These are phyloP conservation scores for Pseudocercospora eumusae DNA, from an alignment of 2,329 filamentous ascomycete species.

Conservation along the genomic window DNA sequence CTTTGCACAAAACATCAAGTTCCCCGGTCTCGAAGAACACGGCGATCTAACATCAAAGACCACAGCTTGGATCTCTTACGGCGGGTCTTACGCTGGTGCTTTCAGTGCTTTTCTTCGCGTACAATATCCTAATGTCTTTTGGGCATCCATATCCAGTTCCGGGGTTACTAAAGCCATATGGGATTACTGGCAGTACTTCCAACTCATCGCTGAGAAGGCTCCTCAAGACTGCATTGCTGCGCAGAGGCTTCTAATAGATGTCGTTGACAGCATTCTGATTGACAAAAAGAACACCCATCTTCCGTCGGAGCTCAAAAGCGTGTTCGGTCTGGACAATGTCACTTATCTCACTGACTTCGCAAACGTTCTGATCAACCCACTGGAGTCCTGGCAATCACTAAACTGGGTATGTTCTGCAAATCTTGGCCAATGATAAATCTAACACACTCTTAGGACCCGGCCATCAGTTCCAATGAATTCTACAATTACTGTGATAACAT, in stretches of 20 bases:
- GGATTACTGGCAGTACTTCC: slow-evolving; percentile 67
- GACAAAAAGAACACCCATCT: slow-evolving; percentile 47
- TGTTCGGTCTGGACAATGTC: slow-evolving; percentile 55
- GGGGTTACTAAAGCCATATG: slow-evolving; percentile 74
- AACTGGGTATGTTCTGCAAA: slow-evolving; percentile 51
- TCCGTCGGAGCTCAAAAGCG: slow-evolving; percentile 51
- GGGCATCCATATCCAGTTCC: slow-evolving; percentile 76
- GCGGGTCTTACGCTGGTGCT: slow-evolving; percentile 79
- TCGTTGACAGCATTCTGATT: slow-evolving; percentile 61
- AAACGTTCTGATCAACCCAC: slow-evolving; percentile 28
- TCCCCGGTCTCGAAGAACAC: slow-evolving; percentile 65
- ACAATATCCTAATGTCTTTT: slow-evolving; percentile 76
- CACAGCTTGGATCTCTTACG: slow-evolving; percentile 76
- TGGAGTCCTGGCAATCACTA: slow-evolving; percentile 56
- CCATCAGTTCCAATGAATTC: slow-evolving; percentile 52
- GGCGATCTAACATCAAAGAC: slow-evolving; percentile 64
- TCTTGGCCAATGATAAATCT: background rate
- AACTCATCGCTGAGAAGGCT: slow-evolving; percentile 58
- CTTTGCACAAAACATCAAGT: slow-evolving; percentile 72
- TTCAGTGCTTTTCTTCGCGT: slow-evolving; percentile 76
- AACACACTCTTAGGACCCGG: slow-evolving; percentile 49
- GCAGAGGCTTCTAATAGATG: slow-evolving; percentile 62
- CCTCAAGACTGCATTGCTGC: slow-evolving; percentile 64
- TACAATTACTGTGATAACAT: slow-evolving; percentile 59
- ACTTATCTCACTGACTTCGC: slow-evolving; percentile 58